phyloP scores from a whole-genome alignment of 2,329 filamentous ascomycete genomes.

The Trichoderma simmonsii region DNA sequence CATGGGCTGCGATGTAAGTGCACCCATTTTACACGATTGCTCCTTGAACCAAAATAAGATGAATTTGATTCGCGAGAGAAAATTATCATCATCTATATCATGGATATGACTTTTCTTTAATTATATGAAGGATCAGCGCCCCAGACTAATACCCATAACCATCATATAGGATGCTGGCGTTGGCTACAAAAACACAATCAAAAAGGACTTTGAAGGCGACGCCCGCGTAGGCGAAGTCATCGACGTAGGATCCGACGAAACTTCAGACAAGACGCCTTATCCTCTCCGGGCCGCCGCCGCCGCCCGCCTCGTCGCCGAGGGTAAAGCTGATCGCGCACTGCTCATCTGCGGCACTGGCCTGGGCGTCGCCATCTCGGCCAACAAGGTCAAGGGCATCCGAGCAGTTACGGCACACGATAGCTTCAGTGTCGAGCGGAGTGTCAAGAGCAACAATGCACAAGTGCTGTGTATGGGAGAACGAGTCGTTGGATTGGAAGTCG shows the following conservation, averaged over 20 bases:
- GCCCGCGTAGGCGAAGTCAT: slow-evolving; percentile 63
- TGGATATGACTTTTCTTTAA: not conserved
- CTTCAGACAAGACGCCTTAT: slow-evolving; percentile 75
- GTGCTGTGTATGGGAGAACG: slow-evolving; percentile 84
- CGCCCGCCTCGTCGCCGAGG: slow-evolving; percentile 58
- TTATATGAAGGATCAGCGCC: not conserved
- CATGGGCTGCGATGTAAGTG: slow-evolving; percentile 52
- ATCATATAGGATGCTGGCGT: slow-evolving; percentile 64
- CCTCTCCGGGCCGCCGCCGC: slow-evolving; percentile 74
- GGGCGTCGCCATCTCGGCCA: slow-evolving; percentile 83
- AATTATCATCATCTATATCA: not conserved
- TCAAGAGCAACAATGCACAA: slow-evolving; percentile 83
- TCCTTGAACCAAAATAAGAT: not conserved
- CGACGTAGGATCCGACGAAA: slow-evolving; percentile 69
- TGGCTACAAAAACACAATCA: slow-evolving; percentile 75
- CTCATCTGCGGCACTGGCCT: slow-evolving; percentile 84
- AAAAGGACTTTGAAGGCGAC: slow-evolving; percentile 66
- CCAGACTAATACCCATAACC: not conserved
- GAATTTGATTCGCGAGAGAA: not conserved
- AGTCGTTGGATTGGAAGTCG: slow-evolving; percentile 77
- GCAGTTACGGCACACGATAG: slow-evolving; percentile 89
- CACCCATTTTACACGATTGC: not conserved
- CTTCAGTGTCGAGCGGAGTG: slow-evolving; percentile 76
- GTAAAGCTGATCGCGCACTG: slow-evolving; percentile 71
- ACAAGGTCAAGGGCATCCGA: slow-evolving; percentile 79